Evolutionary conservation across 176 grass and related monocot genomes (phyloP).

Genomic region (Ensete glaucum): DNA sequence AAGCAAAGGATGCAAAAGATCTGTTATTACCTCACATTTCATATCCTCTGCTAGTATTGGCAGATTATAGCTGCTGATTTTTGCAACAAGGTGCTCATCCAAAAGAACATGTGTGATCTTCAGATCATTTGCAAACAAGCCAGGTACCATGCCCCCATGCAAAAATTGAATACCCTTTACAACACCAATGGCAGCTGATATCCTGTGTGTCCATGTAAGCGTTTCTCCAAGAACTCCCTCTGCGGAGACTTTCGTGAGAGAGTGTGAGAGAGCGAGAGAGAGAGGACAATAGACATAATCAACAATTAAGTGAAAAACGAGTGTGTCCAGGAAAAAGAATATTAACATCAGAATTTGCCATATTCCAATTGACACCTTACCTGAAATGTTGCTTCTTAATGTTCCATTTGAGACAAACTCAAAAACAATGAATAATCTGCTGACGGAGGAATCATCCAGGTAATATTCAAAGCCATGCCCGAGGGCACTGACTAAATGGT

Average conservation of each 20-base stretch:
- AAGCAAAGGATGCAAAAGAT: background rate
- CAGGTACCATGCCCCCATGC: conserved; percentile 80
- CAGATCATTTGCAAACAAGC: conserved; percentile 63
- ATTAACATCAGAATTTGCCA: background rate
- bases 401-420: conserved; percentile 73
- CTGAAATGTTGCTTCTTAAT: conserved; percentile 71
- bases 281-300: background rate
- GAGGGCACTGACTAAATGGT: conserved; percentile 74
- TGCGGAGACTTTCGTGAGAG: conserved; percentile 1
- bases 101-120: conserved; percentile 75
- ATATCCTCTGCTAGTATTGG: conserved; percentile 55
- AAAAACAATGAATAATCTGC: conserved; percentile 66
- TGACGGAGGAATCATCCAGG: conserved; percentile 63
- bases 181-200: conserved; percentile 64
- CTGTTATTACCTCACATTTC: conserved; percentile 35
- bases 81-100: conserved; percentile 86
- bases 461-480: conserved; percentile 91
- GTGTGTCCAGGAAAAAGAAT: background rate
- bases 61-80: conserved; percentile 84
- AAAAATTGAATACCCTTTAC: conserved; percentile 90
- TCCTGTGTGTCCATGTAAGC: conserved; percentile 78
- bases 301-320: background rate
- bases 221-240: conserved; percentile 56
- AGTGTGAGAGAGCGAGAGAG: background rate
- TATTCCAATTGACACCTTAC: conserved; percentile 3